Evolutionary conservation across 345 rosid species (phyloP).

Genomic region (Geranium brycei): DNA sequence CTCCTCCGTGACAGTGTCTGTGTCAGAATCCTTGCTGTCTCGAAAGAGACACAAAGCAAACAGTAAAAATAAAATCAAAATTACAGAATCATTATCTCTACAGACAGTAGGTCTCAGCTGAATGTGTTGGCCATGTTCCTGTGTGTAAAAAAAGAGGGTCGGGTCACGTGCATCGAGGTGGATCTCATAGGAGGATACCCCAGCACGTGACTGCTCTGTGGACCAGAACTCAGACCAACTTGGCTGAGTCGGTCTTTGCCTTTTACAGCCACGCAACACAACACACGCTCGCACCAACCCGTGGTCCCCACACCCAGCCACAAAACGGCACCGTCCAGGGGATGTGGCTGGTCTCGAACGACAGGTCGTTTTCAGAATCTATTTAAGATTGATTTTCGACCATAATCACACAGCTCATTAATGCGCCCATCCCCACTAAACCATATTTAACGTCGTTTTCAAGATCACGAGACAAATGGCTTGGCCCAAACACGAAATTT

Average conservation of each 20-base stretch:
- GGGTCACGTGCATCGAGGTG: constrained; percentile 13
- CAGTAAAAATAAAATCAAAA: too few species aligned
- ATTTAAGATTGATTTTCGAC: too few species aligned
- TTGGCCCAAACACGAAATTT: too few species aligned
- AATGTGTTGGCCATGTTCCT: background rate
- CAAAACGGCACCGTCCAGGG: too few species aligned
- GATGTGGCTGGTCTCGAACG: background rate
- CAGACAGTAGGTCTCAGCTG: too few species aligned
- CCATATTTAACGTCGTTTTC: too few species aligned
- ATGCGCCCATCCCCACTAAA: too few species aligned
- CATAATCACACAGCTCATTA: too few species aligned
- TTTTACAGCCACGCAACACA: background rate
- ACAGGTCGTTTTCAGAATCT: background rate
- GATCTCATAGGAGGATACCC: constrained; percentile 5
- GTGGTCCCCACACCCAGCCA: background rate
- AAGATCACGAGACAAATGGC: too few species aligned
- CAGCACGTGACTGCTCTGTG: constrained; percentile 11
- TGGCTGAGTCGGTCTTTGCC: background rate
- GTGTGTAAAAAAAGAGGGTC: background rate
- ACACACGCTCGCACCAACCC: too few species aligned
- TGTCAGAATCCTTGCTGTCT: background rate
- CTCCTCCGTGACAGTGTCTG: background rate
- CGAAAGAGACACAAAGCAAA: background rate
- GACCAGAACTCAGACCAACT: background rate
- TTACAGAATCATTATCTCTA: too few species aligned